Conservation (phyloP, 2,329 filamentous ascomycete genomes). For the Aspergillus clavatus region DNA sequence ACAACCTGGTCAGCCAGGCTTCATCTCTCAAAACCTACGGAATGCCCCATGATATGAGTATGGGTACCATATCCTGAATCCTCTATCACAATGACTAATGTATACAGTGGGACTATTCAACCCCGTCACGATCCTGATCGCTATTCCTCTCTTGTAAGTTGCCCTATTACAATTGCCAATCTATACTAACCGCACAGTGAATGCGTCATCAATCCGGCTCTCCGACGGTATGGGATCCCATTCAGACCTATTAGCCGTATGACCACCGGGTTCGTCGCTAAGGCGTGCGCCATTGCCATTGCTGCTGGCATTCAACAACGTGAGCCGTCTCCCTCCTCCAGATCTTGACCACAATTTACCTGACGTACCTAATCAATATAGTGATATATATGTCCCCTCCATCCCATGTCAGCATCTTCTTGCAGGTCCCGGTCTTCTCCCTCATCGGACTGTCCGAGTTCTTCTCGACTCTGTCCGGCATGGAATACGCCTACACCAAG, state of each 20-base stretch:
- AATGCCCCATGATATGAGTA: not conserved
- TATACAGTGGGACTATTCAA: not conserved
- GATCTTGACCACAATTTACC: too few relatives aligned
- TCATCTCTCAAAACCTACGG: not conserved
- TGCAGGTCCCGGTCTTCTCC: not conserved
- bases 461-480: constrained; percentile 1
- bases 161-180: not conserved
- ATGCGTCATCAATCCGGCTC: not conserved
- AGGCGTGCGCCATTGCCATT: not conserved
- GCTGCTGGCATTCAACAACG: not conserved
- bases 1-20: not conserved
- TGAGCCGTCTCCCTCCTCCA: too few relatives aligned
- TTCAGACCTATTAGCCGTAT: not conserved
- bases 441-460: constrained; percentile 2
- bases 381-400: constrained; percentile 2
- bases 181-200: not conserved
- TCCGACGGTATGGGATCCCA: not conserved
- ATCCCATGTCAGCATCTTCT: not conserved
- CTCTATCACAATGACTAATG: not conserved
- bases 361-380: not conserved
- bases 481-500: constrained; percentile 9
- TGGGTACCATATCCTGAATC: not conserved
- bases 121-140: not conserved
- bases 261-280: not conserved
- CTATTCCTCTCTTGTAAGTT: not conserved